Evolutionary conservation across 2,329 filamentous ascomycete species (phyloP).

Genomic region (Akanthomyces muscarius): DNA sequence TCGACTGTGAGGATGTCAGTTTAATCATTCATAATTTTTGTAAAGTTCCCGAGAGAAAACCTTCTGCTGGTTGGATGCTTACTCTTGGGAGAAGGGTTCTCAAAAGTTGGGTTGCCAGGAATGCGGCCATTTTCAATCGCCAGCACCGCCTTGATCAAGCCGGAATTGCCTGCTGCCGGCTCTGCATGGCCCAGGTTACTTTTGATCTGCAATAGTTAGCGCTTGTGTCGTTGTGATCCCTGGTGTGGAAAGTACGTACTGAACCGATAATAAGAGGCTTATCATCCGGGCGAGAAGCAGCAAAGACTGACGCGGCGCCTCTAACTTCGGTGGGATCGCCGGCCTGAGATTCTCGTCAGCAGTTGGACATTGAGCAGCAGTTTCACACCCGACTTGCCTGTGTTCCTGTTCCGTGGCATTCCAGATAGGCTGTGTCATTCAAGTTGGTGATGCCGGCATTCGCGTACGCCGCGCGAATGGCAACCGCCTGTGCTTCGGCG

Average conservation of each 20-base stretch:
- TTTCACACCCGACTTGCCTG: background rate
- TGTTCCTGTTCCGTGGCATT: slow-evolving; percentile 8
- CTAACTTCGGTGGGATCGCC: slow-evolving; percentile 15
- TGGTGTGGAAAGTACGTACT: slow-evolving; percentile 15
- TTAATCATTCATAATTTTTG: background rate
- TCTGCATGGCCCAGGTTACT: slow-evolving; percentile 32
- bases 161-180: slow-evolving; percentile 27
- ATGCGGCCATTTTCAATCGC: slow-evolving; percentile 27
- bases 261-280: slow-evolving; percentile 28
- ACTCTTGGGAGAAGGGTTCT: slow-evolving; percentile 3
- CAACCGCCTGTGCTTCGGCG: slow-evolving; percentile 10
- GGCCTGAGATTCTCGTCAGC: background rate
- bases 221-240: accelerated
- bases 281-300: slow-evolving; percentile 8
- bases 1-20: slow-evolving; percentile 32
- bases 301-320: slow-evolving; percentile 26
- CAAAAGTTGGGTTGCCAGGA: slow-evolving; percentile 33
- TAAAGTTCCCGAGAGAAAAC: too few species aligned
- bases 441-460: slow-evolving; percentile 8
- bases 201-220: slow-evolving; percentile 21
- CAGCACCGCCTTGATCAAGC: slow-evolving; percentile 29
- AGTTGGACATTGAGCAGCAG: accelerated
- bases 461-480: slow-evolving; percentile 9
- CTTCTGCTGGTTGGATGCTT: slow-evolving; percentile 13
- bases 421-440: slow-evolving; percentile 4